Conservation (phyloP, 495 filamentous ascomycete species). For the Platismatia glauca region DNA sequence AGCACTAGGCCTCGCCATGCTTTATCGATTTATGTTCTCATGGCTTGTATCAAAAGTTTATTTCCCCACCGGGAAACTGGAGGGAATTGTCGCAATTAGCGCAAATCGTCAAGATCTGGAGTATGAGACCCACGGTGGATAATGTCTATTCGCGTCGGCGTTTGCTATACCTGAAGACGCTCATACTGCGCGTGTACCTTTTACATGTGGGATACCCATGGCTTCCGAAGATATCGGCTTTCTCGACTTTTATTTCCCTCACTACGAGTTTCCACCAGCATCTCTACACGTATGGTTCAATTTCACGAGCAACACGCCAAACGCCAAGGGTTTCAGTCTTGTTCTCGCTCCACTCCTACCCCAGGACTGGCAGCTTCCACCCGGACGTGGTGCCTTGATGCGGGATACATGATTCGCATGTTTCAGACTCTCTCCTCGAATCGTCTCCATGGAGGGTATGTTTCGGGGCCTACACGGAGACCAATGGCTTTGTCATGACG, state of each 20-base stretch:
- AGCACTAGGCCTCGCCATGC: background rate
- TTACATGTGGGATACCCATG: slow-evolving; percentile 7
- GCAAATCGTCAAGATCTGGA: background rate
- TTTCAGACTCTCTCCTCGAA: background rate
- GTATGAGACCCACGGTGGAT: slow-evolving; percentile 10
- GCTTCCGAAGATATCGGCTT: background rate
- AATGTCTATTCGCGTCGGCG: slow-evolving; percentile 13
- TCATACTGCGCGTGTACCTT: background rate
- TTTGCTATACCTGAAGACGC: slow-evolving; percentile 6
- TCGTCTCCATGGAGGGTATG: background rate
- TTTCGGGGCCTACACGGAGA: background rate
- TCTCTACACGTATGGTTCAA: background rate
- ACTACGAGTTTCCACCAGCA: background rate
- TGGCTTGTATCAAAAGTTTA: slow-evolving; percentile 17
- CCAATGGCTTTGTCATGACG: slow-evolving; percentile 3
- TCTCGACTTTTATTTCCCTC: background rate
- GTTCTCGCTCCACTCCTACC: background rate
- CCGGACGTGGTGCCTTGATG: background rate
- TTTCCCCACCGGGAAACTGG: slow-evolving; percentile 2
- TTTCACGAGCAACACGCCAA: background rate
- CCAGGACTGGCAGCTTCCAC: background rate
- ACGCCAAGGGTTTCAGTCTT: background rate
- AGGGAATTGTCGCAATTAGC: background rate
- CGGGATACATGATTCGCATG: background rate
- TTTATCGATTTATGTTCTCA: slow-evolving; percentile 3